Evolutionary conservation across 768 basidiomycete genomes (phyloP).

Genomic region (Steccherinum ochraceum): DNA sequence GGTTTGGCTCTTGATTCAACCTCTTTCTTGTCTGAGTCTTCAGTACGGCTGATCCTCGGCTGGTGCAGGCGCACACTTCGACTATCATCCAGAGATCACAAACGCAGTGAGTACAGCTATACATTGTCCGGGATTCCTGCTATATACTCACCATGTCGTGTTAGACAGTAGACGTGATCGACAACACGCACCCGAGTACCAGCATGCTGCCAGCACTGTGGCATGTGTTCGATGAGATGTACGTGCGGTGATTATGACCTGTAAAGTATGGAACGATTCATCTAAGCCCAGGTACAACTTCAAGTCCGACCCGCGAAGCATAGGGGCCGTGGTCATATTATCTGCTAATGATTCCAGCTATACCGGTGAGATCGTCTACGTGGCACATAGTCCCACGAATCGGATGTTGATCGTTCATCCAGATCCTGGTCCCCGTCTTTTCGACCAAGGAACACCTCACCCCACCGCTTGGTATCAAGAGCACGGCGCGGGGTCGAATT

Average conservation of each 20-base stretch:
- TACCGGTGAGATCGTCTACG: slow-evolving; percentile 22
- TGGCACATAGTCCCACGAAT: too few species aligned
- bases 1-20: too few species aligned
- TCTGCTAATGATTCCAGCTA: slow-evolving; percentile 41
- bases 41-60: background rate
- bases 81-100: slow-evolving; percentile 39
- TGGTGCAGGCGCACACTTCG: slow-evolving; percentile 34
- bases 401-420: slow-evolving; percentile 12
- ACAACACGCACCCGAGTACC: slow-evolving; percentile 38
- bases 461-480: slow-evolving; percentile 87
- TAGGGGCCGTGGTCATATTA: slow-evolving; percentile 39
- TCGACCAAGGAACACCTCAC: slow-evolving; percentile 67
- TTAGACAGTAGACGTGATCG: slow-evolving; percentile 33
- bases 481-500: slow-evolving; percentile 57
- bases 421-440: slow-evolving; percentile 45
- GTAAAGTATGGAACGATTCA: background rate
- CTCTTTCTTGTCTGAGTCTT: background rate
- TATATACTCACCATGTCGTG: background rate
- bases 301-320: slow-evolving; percentile 37
- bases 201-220: slow-evolving; percentile 28
- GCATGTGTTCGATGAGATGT: slow-evolving; percentile 33
- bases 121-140: background rate
- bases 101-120: slow-evolving; percentile 30
- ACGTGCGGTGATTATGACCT: slow-evolving; percentile 12
- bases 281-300: slow-evolving; percentile 34